Base-by-base conservation (phyloP, 208 protist genomes). In the Blechomonas ayalai region DNA sequence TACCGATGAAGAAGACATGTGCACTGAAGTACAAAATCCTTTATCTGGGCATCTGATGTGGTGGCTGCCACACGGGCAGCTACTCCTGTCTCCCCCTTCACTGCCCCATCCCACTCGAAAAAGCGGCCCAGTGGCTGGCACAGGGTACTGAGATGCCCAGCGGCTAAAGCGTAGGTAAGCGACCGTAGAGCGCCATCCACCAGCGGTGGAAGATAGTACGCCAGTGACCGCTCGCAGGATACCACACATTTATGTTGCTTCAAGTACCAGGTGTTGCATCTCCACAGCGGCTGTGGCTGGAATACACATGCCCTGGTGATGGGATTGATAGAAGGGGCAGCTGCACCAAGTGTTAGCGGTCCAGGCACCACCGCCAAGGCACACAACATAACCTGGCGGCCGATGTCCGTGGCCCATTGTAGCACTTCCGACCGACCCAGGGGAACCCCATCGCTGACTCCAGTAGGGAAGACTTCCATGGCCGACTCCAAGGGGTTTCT, bases 151-250 rank as follows among this genome's bases (percentile, higher is more conserved):
- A 61, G 61, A 1, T 32, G 52, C 13, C 58, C 54, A 43, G 20
- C 29, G 4, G 53, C 61, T 24, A 69, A 44, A 4, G 43, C 34
- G 43, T 15, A 35, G 0, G 45, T 26, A 23, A 69, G 35, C 10
- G 38, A 55, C 16, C 48, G 46, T 16, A 69, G 49, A 3, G 36
- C 40, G 13, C 60, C 25, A 23, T 69, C 52, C n/a, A n/a, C n/a
- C 12, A 69, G 35, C 22, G 52, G 41, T 0, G 47, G 42, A 3
- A 57, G n/a, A n/a, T n/a, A n/a, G n/a, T n/a, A n/a, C n/a, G n/a
- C n/a, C n/a, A n/a, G n/a, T n/a, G 49, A 5, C 57, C 7, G 26
- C 37, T 53, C 15, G 54, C 48, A 20, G 8, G 13, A 51, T 35
- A 12, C 46, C 10, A 16, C 23, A 22, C 13, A 47, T 36, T 27